These are phyloP conservation scores for Clavispora fructus DNA, from an alignment of 805 yeast genomes.

Conservation along the genomic window DNA sequence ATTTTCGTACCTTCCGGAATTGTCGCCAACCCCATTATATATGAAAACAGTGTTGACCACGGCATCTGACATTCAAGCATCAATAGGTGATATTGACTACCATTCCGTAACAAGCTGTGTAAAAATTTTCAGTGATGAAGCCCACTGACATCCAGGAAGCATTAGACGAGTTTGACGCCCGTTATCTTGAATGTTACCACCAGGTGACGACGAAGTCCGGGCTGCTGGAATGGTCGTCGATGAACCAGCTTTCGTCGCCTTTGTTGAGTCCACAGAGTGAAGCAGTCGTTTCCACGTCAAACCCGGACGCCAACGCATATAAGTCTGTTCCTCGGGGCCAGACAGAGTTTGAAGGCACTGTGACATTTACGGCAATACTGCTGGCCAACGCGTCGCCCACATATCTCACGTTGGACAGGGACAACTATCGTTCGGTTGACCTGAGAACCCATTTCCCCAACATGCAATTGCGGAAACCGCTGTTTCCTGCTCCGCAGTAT, in stretches of 20 bases:
- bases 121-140: background rate
- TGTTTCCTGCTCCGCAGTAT: background rate
- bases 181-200: constrained; percentile 9
- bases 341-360: background rate
- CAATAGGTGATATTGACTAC: background rate
- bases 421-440: background rate
- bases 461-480: background rate
- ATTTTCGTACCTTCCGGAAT: background rate
- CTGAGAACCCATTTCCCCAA: background rate
- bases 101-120: background rate
- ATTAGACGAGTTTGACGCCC: constrained; percentile 9
- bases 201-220: constrained; percentile 1
- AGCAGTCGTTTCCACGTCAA: background rate
- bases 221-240: background rate
- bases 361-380: background rate
- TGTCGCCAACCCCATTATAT: background rate
- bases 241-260: constrained; percentile 1
- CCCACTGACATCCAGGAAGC: constrained; percentile 3
- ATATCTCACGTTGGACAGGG: background rate
- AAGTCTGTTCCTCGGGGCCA: background rate
- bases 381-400: background rate
- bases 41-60: background rate
- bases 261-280: background rate
- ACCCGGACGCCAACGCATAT: background rate
- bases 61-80: background rate